Evolutionary conservation across 83 land plant genomes (phyloP).

Genomic region (Picea engelmannii): DNA sequence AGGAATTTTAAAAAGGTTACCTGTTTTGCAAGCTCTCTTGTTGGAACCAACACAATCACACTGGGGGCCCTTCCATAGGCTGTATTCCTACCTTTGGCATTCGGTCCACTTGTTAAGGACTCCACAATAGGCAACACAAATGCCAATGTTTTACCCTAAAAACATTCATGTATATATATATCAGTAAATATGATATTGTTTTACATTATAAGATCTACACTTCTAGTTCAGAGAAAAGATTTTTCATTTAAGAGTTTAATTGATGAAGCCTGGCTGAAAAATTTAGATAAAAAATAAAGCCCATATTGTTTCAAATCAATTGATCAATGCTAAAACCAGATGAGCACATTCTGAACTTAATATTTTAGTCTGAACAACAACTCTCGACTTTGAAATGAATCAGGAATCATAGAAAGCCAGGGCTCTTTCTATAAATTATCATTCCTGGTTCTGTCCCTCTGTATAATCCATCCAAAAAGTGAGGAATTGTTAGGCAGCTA

Average conservation of each 20-base stretch:
- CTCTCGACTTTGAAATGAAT: not conserved
- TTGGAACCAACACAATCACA: conserved; percentile 88
- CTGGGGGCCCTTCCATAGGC: conserved; percentile 85
- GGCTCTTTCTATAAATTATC: too few relatives aligned
- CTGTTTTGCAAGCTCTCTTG: conserved; percentile 97
- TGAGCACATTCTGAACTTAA: conserved; percentile 1
- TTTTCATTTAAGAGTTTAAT: too few relatives aligned
- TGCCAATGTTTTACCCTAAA: conserved; percentile 95
- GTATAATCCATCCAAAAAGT: too few relatives aligned
- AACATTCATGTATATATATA: not conserved
- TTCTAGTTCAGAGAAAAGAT: too few relatives aligned
- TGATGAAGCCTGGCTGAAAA: too few relatives aligned
- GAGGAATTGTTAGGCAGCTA: too few relatives aligned
- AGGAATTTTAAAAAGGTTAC: conserved; percentile 26
- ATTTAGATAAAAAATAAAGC: too few relatives aligned
- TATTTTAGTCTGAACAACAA: conserved; percentile 5
- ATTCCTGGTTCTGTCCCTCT: too few relatives aligned
- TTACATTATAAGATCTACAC: too few relatives aligned
- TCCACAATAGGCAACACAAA: conserved; percentile 97
- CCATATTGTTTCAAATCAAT: too few relatives aligned
- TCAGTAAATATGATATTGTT: too few relatives aligned
- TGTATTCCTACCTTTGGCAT: conserved; percentile 45
- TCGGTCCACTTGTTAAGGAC: conserved; percentile 61
- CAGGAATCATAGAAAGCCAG: not conserved
- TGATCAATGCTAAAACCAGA: not conserved